A percentile compares a stretch with the other conserved stretches of the same genome.
phyloP scores from a whole-genome alignment of 805 yeast genomes.

The Candida hungchunana region DNA sequence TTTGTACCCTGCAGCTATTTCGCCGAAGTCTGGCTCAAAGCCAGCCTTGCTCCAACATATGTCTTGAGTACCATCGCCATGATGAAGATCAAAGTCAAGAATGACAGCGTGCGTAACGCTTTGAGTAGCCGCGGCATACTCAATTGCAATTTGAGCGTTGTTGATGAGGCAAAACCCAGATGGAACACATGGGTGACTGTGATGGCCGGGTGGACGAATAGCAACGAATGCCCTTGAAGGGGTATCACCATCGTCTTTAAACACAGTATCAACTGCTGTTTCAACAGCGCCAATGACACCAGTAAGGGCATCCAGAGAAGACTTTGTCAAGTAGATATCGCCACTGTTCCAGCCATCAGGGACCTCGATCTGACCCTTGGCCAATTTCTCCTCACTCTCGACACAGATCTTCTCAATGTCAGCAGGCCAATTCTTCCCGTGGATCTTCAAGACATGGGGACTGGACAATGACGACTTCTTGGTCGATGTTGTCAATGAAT shows the following conservation, averaged over 20 bases:
- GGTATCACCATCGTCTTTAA: constrained; percentile 28
- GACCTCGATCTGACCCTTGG: constrained; percentile 57
- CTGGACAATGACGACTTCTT: constrained; percentile 46
- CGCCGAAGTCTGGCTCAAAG: constrained; percentile 45
- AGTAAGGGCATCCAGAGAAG: constrained; percentile 63
- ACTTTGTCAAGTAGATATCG: constrained; percentile 68
- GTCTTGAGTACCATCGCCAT: constrained; percentile 88
- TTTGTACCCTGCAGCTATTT: constrained; percentile 25
- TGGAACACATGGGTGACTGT: constrained; percentile 77
- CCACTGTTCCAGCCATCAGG: constrained; percentile 82
- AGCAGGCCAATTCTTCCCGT: constrained; percentile 71
- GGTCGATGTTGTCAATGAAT: constrained; percentile 43
- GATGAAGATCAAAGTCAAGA: constrained; percentile 79
- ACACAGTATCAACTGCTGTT: constrained; percentile 57
- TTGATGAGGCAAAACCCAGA: constrained; percentile 81
- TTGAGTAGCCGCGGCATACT: constrained; percentile 61
- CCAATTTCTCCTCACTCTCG: constrained; percentile 52
- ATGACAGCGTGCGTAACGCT: constrained; percentile 77
- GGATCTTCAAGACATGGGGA: constrained; percentile 63
- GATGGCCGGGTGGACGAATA: constrained; percentile 84
- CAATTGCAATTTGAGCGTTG: constrained; percentile 77
- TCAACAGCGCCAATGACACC: constrained; percentile 79
- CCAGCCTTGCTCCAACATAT: constrained; percentile 80
- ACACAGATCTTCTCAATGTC: constrained; percentile 53
- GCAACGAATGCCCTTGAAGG: constrained; percentile 56